Evolutionary conservation across 768 basidiomycete genomes (phyloP).

Genomic region (Xerocomellus dryophilus): DNA sequence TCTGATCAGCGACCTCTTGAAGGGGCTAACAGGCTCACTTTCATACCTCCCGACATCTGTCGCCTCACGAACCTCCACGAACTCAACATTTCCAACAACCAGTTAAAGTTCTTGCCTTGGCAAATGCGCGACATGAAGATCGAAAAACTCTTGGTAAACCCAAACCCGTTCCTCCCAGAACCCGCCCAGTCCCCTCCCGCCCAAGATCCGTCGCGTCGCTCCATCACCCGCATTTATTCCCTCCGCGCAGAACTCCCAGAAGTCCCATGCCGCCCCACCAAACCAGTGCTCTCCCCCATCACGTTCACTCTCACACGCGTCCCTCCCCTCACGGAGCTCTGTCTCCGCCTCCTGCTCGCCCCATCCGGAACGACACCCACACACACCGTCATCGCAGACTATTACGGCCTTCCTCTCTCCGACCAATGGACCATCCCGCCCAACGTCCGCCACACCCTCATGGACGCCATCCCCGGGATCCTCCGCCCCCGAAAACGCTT

Average conservation of each 20-base stretch:
- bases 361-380: conserved; percentile 13
- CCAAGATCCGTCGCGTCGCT: conserved; percentile 5
- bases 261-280: background rate
- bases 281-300: conserved; percentile 20
- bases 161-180: conserved; percentile 55
- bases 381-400: conserved; percentile 18
- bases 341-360: conserved; percentile 37
- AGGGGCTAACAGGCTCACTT: conserved; percentile 58
- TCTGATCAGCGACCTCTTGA: background rate
- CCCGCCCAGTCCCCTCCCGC: conserved; percentile 22
- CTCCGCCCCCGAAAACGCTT: conserved; percentile 25
- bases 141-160: conserved; percentile 43
- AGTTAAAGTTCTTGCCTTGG: conserved; percentile 56
- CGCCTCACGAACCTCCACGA: conserved; percentile 51
- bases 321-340: conserved; percentile 37
- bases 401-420: conserved; percentile 32
- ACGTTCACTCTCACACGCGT: conserved; percentile 19
- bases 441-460: conserved; percentile 24
- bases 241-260: conserved; percentile 7
- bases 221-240: conserved; percentile 9
- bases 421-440: conserved; percentile 28
- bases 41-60: conserved; percentile 62
- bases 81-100: conserved; percentile 61
- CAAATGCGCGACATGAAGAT: conserved; percentile 63
- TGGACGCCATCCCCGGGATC: conserved; percentile 29